Conservation (phyloP, 352 stramenopile genomes). For the Globisporangium recalcitrans region DNA sequence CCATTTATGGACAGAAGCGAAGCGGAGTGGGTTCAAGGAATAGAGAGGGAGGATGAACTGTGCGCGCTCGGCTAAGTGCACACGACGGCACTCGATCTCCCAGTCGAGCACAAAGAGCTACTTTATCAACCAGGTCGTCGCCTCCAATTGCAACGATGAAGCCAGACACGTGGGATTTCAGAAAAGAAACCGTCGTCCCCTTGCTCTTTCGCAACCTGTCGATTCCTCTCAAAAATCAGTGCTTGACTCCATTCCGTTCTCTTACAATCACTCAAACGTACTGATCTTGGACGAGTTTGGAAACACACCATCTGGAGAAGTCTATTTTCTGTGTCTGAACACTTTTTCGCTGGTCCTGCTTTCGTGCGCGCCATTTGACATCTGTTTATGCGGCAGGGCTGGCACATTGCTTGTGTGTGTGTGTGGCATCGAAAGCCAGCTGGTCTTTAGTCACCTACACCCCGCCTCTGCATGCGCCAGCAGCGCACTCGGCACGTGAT, state of each 20-base stretch:
- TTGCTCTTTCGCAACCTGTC: not conserved
- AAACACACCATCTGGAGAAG: not conserved
- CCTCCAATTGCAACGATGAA: too few relatives aligned
- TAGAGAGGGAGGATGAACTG: too few relatives aligned
- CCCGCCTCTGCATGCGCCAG: constrained; percentile 4
- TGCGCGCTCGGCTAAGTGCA: too few relatives aligned
- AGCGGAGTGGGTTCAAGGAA: too few relatives aligned
- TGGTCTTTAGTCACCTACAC: not conserved
- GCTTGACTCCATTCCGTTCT: not conserved
- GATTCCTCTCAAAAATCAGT: not conserved
- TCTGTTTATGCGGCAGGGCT: not conserved
- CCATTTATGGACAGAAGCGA: too few relatives aligned
- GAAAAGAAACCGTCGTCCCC: not conserved
- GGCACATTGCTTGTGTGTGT: not conserved
- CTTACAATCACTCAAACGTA: not conserved
- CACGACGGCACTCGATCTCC: too few relatives aligned
- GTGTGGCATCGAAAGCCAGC: not conserved
- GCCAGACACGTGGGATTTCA: too few relatives aligned
- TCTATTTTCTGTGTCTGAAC: not conserved
- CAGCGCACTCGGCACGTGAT: not conserved
- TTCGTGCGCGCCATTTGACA: not conserved
- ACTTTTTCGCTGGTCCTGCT: not conserved
- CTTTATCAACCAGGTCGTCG: not conserved
- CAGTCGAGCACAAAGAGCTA: not conserved
- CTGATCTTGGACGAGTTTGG: not conserved